These are phyloP conservation scores for Pontederia paniculata DNA, from an alignment of 176 grass and related monocot species.

Conservation along the genomic window DNA sequence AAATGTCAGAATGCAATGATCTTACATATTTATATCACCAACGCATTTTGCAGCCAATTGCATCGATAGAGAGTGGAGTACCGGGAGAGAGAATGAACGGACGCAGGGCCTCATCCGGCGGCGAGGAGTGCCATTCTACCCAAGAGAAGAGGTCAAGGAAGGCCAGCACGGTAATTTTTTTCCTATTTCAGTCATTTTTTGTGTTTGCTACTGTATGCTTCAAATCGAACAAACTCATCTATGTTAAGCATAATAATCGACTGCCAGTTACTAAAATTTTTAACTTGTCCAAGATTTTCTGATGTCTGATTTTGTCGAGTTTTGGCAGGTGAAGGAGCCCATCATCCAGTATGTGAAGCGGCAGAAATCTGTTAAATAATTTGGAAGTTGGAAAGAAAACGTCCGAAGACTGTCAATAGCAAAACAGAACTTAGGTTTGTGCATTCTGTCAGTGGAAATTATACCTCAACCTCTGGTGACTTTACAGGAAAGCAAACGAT, in stretches of 20 bases:
- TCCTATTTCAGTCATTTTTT: conserved; percentile 5
- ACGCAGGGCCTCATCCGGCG: conserved; percentile 9
- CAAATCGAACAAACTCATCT: neutral
- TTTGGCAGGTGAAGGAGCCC: conserved; percentile 54
- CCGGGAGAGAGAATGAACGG: conserved; percentile 36
- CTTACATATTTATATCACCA: too few relatives aligned
- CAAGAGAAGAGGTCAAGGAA: conserved; percentile 69
- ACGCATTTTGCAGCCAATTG: conserved; percentile 30
- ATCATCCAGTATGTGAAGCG: conserved; percentile 68
- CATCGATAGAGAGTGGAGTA: conserved; percentile 81
- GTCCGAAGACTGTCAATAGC: too few relatives aligned
- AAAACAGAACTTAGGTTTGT: too few relatives aligned
- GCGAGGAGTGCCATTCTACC: conserved; percentile 25
- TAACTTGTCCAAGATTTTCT: neutral
- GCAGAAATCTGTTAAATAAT: conserved; percentile 24
- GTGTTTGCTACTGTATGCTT: too few relatives aligned
- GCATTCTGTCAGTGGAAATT: too few relatives aligned
- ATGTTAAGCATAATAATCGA: neutral
- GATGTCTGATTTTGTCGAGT: neutral
- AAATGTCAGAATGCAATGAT: too few relatives aligned
- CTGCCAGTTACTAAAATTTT: neutral
- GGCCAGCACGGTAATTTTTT: conserved; percentile 52
- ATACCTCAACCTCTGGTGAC: too few relatives aligned
- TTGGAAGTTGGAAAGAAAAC: too few relatives aligned
- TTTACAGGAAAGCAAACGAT: too few relatives aligned